A percentile compares a stretch with the other conserved stretches of the same genome.
Evolutionary conservation across 2,329 filamentous ascomycete genomes (phyloP).

Genomic region (Boeremia exigua): DNA sequence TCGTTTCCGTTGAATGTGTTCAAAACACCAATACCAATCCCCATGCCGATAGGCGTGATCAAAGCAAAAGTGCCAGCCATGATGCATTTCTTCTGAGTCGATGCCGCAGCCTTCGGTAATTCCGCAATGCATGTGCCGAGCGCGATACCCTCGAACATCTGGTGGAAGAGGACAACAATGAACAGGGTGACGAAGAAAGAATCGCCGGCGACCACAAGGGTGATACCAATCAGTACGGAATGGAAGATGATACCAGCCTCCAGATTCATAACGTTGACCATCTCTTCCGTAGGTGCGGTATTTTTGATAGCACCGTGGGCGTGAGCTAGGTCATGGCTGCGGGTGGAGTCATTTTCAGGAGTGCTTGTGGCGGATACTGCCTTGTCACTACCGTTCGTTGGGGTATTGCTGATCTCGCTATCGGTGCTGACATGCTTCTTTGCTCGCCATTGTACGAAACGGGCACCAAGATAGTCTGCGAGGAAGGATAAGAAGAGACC

Average conservation of each 20-base stretch:
- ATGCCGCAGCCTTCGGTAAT: constrained; percentile 52
- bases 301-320: constrained; percentile 30
- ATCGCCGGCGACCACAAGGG: constrained; percentile 61
- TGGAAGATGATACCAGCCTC: constrained; percentile 79
- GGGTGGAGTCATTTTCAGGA: constrained; percentile 22
- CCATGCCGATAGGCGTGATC: constrained; percentile 80
- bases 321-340: constrained; percentile 23
- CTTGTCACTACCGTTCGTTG: constrained; percentile 23
- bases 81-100: constrained; percentile 59
- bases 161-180: constrained; percentile 76
- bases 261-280: constrained; percentile 70
- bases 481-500: constrained; percentile 76
- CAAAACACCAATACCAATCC: constrained; percentile 76
- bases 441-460: constrained; percentile 56
- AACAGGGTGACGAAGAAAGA: constrained; percentile 60
- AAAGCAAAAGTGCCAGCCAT: constrained; percentile 71
- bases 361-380: constrained; percentile 15
- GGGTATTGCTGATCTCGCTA: constrained; percentile 20
- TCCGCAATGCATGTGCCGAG: constrained; percentile 74
- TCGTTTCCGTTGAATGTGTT: constrained; percentile 76
- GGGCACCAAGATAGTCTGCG: constrained; percentile 70
- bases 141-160: constrained; percentile 78
- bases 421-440: constrained; percentile 23
- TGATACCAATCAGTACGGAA: constrained; percentile 70
- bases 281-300: constrained; percentile 44